A percentile compares a stretch with the other conserved stretches of the same genome.
phyloP scores from a whole-genome alignment of 345 rosid species.

The Brassica juncea region DNA sequence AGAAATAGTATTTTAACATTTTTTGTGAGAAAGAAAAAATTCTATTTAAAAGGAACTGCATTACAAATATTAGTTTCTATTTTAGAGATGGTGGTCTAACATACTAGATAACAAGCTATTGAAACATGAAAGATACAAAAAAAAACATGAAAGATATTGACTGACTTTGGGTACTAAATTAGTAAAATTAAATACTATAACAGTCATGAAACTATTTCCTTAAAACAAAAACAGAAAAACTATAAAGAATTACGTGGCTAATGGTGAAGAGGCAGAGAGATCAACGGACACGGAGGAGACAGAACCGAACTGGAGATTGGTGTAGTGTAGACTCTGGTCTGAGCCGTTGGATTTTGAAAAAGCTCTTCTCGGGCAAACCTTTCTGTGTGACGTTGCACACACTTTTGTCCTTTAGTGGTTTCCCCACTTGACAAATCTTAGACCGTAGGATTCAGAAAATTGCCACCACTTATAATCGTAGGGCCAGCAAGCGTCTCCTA shows the following conservation, averaged over 20 bases:
- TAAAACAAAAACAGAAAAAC: not conserved
- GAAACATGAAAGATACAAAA: not conserved
- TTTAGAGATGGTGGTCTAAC: not conserved
- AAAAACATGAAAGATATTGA: not conserved
- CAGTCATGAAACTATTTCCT: not conserved
- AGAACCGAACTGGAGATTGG: conserved; percentile 11
- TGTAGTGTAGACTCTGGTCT: conserved; percentile 13
- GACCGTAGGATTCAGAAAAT: conserved; percentile 30
- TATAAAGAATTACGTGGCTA: conserved; percentile 5
- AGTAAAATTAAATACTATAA: not conserved
- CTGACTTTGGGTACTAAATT: not conserved
- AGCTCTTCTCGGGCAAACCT: not conserved
- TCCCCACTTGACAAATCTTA: conserved; percentile 14
- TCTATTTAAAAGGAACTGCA: not conserved
- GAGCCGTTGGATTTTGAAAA: conserved; percentile 33
- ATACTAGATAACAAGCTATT: not conserved
- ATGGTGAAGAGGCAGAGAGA: not conserved
- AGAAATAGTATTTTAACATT: too few relatives aligned
- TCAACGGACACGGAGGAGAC: conserved; percentile 32
- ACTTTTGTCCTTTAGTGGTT: conserved; percentile 23
- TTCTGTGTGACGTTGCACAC: conserved; percentile 10
- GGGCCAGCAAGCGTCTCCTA: not conserved
- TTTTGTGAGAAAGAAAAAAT: too few relatives aligned
- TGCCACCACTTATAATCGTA: conserved; percentile 17
- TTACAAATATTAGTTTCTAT: too few relatives aligned